Evolutionary conservation across 805 yeast species (phyloP).

Genomic region (Henningerozyma blattae): DNA sequence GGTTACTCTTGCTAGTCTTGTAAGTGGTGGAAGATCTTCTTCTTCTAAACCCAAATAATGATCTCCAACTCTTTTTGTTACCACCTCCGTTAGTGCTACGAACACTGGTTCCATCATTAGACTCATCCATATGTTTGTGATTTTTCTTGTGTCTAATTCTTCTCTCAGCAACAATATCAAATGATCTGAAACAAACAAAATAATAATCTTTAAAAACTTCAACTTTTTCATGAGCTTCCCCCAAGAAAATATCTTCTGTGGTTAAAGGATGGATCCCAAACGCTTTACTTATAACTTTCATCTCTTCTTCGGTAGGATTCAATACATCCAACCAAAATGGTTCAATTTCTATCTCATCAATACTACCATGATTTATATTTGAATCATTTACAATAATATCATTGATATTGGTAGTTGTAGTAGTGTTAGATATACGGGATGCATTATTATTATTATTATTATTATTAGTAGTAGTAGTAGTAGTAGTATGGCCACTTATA

Average conservation of each 20-base stretch:
- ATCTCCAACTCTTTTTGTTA: slow-evolving; percentile 1
- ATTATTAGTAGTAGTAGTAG: neutral
- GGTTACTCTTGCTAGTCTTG: neutral
- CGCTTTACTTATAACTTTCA: slow-evolving; percentile 81
- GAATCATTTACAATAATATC: too few relatives aligned
- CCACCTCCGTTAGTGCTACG: slow-evolving; percentile 2
- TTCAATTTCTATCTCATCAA: slow-evolving; percentile 27
- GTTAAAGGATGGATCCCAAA: slow-evolving; percentile 95
- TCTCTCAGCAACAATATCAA: slow-evolving; percentile 69
- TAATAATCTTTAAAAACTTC: slow-evolving; percentile 86
- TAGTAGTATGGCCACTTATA: neutral
- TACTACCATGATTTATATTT: too few relatives aligned
- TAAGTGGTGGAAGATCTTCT: neutral
- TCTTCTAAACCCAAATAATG: neutral
- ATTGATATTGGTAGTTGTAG: too few relatives aligned
- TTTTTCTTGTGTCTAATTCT: slow-evolving; percentile 39
- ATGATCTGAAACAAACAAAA: slow-evolving; percentile 78
- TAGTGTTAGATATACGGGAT: neutral
- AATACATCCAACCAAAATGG: slow-evolving; percentile 92
- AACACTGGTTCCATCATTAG: neutral
- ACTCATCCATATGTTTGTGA: slow-evolving; percentile 22
- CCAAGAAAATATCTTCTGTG: slow-evolving; percentile 85
- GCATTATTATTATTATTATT: neutral
- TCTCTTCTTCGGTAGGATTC: slow-evolving; percentile 92
- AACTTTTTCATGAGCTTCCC: slow-evolving; percentile 91